Percentiles rank a stretch among this genome's conserved stretches.
These are phyloP conservation scores for Blastobotrys peoriensis DNA, from an alignment of 805 yeast species.

Conservation along the genomic window DNA sequence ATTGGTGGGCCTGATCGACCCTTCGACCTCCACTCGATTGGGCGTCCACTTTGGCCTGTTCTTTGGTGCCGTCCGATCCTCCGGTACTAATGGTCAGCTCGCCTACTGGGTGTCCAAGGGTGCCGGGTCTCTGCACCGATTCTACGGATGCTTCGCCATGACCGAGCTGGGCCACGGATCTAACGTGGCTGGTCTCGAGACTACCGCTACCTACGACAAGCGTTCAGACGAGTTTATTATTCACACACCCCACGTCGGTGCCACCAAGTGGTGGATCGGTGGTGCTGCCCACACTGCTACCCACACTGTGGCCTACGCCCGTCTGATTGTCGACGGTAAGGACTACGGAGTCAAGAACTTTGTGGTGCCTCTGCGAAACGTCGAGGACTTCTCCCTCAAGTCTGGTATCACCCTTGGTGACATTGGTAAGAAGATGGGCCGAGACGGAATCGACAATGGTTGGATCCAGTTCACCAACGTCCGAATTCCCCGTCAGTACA, in stretches of 20 bases:
- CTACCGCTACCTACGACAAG: conserved; percentile 76
- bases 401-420: conserved; percentile 86
- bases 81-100: conserved; percentile 79
- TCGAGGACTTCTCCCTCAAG: conserved; percentile 52
- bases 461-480: conserved; percentile 90
- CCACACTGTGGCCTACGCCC: conserved; percentile 74
- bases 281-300: conserved; percentile 97
- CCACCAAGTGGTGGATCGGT: conserved; percentile 98
- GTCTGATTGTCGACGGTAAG: conserved; percentile 70
- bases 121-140: conserved; percentile 29
- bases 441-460: conserved; percentile 92
- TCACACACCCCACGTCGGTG: conserved; percentile 84
- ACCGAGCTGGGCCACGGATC: conserved; percentile 91
- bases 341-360: conserved; percentile 91
- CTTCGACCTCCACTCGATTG: conserved; percentile 69
- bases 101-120: conserved; percentile 72
- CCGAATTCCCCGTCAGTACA: conserved; percentile 70
- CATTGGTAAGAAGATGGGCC: conserved; percentile 91
- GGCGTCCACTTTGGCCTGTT: conserved; percentile 87
- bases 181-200: conserved; percentile 88
- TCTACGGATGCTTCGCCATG: conserved; percentile 86
- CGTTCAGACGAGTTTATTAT: conserved; percentile 60
- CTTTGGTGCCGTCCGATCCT: conserved; percentile 72
- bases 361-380: conserved; percentile 83
- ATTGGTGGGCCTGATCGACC: conserved; percentile 44